Percentiles rank a stretch among this genome's conserved stretches.
phyloP scores from a whole-genome alignment of 129 eudicot species.

The carrot (Daucus carota) region DH1_v3.0 NC_030389.2:27280501-27281000 shows the following conservation, averaged over 20 bases:
- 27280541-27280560: constrained; percentile 27
- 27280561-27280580: constrained; percentile 49
- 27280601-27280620: constrained; percentile 59
- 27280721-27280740: constrained; percentile 70
- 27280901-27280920: constrained; percentile 56
- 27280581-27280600: constrained; percentile 52
- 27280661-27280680: constrained; percentile 47
- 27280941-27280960: constrained; percentile 32
- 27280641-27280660: constrained; percentile 38
- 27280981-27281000: background rate
- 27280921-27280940: constrained; percentile 46
- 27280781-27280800: background rate
- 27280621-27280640: constrained; percentile 33
- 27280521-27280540: constrained; percentile 25
- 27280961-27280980: background rate
- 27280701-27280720: constrained; percentile 62
- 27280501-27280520: constrained; percentile 33
- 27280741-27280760: constrained; percentile 13
- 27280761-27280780: background rate
- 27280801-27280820: background rate
- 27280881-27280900: constrained; percentile 55
- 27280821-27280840: background rate
- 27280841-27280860: constrained; percentile 53
- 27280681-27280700: constrained; percentile 96
- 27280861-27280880: constrained; percentile 56